Conservation (phyloP, 2,329 filamentous ascomycete species). For the Hymenoscyphus albidus region DNA sequence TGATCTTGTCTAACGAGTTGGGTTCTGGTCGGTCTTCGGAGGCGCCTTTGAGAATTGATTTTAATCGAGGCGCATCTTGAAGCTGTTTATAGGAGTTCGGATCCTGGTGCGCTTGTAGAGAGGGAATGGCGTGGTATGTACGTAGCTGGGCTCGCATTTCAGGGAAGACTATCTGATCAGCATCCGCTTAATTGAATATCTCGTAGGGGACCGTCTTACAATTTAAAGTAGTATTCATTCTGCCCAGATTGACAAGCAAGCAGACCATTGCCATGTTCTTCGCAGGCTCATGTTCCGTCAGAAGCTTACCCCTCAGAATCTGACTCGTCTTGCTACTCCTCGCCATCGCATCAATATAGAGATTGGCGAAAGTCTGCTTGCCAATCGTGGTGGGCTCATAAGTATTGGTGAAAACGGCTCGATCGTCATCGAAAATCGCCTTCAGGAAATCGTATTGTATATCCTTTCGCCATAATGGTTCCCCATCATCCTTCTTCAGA, state of each 20-base stretch:
- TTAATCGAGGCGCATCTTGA: conserved; percentile 91
- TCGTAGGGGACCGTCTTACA: conserved; percentile 53
- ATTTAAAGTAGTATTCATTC: conserved; percentile 98
- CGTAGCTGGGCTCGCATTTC: conserved; percentile 98
- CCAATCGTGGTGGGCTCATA: conserved; percentile 62
- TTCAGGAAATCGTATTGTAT: conserved; percentile 86
- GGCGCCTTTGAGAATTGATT: conserved; percentile 95
- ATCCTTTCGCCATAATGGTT: conserved; percentile 80
- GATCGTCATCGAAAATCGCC: conserved; percentile 72
- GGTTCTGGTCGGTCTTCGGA: conserved; percentile 89
- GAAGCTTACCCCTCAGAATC: conserved; percentile 91
- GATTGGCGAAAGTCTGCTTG: conserved; percentile 81
- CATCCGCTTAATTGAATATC: conserved; percentile 6
- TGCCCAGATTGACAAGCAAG: conserved; percentile 89
- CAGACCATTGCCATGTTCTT: conserved; percentile 99
- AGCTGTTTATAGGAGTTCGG: conserved; percentile 96
- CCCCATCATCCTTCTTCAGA: conserved; percentile 84
- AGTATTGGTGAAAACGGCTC: conserved; percentile 81
- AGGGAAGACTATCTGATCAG: conserved; percentile 72
- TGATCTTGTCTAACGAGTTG: conserved; percentile 77
- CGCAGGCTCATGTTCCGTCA: conserved; percentile 85
- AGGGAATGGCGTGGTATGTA: conserved; percentile 97
- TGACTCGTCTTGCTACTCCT: conserved; percentile 99
- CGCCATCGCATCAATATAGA: conserved; percentile 98
- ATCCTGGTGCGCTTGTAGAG: conserved; percentile 90